Conservation (phyloP, 2,329 filamentous ascomycete genomes). For the Colletotrichum higginsianum region DNA sequence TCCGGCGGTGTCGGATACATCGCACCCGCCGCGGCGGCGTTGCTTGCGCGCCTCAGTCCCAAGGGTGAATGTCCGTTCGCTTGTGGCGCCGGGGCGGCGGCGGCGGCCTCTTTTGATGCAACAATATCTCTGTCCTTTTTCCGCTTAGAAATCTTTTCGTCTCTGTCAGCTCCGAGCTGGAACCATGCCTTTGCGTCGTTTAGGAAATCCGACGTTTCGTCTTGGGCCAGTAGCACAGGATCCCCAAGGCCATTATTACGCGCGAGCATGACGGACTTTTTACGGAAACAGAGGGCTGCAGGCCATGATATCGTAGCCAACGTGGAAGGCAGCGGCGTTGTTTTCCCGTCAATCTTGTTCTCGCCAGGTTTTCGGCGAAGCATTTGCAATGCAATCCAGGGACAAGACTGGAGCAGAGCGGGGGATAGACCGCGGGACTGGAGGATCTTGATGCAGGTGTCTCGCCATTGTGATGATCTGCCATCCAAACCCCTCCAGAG, state of each 20-base stretch:
- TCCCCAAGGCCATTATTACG: conserved; percentile 58
- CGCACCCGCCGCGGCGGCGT: conserved; percentile 62
- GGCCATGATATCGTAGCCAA: conserved; percentile 67
- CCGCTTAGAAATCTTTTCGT: conserved; percentile 63
- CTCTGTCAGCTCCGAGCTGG: conserved; percentile 59
- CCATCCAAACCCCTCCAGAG: conserved; percentile 59
- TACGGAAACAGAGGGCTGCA: conserved; percentile 67
- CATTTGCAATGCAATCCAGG: conserved; percentile 68
- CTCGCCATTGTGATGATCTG: conserved; percentile 63
- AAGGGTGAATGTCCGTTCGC: conserved; percentile 68
- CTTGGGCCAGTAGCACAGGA: conserved; percentile 53
- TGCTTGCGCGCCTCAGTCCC: conserved; percentile 65
- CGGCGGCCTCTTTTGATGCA: conserved; percentile 59
- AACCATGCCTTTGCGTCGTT: conserved; percentile 66
- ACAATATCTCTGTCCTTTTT: conserved; percentile 65
- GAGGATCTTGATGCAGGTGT: conserved; percentile 65
- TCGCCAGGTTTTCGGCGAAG: conserved; percentile 61
- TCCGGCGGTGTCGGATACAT: conserved; percentile 83
- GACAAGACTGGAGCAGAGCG: conserved; percentile 58
- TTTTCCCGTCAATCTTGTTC: conserved; percentile 58
- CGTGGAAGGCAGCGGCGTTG: conserved; percentile 52
- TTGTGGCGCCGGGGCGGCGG: conserved; percentile 59
- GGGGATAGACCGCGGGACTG: conserved; percentile 65
- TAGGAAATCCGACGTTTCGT: conserved; percentile 65
- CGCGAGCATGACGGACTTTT: conserved; percentile 59